Percentiles rank a stretch among this genome's conserved stretches.
These are phyloP conservation scores for Saccharomyces hybrid DNA, from an alignment of 1,139 yeast genomes.

Conservation along the genomic window DNA sequence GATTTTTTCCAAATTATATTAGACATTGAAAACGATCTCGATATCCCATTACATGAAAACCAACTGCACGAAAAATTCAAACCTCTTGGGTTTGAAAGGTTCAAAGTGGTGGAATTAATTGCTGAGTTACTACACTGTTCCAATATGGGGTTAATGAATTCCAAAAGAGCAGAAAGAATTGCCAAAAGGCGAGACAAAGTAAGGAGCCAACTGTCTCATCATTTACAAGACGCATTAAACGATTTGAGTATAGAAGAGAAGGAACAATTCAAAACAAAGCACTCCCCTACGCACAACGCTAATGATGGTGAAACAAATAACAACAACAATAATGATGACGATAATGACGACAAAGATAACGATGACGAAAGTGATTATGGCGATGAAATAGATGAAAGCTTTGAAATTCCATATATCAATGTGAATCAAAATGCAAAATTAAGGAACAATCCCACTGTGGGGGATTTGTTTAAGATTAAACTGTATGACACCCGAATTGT, in stretches of 20 bases:
- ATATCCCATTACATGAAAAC: conserved; percentile 16
- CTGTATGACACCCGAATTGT: conserved; percentile 76
- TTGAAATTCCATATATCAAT: conserved; percentile 43
- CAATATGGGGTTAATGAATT: conserved; percentile 89
- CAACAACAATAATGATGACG: conserved; percentile 11
- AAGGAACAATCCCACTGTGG: conserved; percentile 71
- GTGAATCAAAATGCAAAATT: conserved; percentile 54
- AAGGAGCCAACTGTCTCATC: conserved; percentile 39
- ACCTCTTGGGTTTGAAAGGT: conserved; percentile 92
- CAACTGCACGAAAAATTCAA: conserved; percentile 37
- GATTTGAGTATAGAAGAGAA: conserved; percentile 30
- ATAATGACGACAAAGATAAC: conserved; percentile 14
- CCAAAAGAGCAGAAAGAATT: conserved; percentile 70
- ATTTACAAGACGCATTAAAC: conserved; percentile 30
- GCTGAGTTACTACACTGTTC: conserved; percentile 95
- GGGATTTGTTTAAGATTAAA: conserved; percentile 81
- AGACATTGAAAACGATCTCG: conserved; percentile 16
- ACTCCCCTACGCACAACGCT: not conserved
- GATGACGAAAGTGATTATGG: conserved; percentile 12
- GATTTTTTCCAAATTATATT: conserved; percentile 40
- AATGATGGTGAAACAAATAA: conserved; percentile 5
- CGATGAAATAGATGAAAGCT: conserved; percentile 32
- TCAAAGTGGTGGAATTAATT: conserved; percentile 86
- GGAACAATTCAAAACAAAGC: not conserved
- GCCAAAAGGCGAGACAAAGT: conserved; percentile 70